A percentile compares a stretch with the other conserved stretches of the same genome.
phyloP scores from a whole-genome alignment of 495 filamentous ascomycete species.

The Aspergillus sparsus region DNA sequence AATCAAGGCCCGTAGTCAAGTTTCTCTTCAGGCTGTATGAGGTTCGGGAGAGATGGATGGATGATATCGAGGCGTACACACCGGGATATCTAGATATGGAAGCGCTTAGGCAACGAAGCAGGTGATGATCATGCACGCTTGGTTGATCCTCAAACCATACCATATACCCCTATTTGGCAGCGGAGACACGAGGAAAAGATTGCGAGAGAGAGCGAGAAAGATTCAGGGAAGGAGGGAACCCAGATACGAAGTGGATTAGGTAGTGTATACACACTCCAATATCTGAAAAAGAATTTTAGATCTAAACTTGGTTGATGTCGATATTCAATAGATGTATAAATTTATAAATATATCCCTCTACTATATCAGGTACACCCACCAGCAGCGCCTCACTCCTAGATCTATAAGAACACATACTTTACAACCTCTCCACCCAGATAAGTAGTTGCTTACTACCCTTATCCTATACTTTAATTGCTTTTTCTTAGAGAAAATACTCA shows the following conservation, averaged over 20 bases:
- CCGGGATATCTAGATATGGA: constrained; percentile 19
- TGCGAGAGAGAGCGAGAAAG: neutral
- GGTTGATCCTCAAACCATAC: constrained; percentile 1
- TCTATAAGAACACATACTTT: too few relatives aligned
- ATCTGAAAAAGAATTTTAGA: neutral
- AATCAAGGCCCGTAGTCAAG: constrained; percentile 4
- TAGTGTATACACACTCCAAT: too few relatives aligned
- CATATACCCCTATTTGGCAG: neutral
- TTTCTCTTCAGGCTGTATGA: constrained; percentile 5
- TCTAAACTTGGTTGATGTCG: neutral
- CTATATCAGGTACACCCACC: too few relatives aligned
- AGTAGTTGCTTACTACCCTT: too few relatives aligned
- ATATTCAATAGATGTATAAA: too few relatives aligned
- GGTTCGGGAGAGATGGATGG: constrained; percentile 5
- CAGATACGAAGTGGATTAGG: neutral
- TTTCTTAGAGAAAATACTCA: too few relatives aligned
- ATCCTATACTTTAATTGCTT: too few relatives aligned
- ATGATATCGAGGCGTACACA: constrained; percentile 20
- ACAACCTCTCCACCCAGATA: too few relatives aligned
- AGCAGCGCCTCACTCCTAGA: too few relatives aligned
- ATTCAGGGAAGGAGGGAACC: neutral
- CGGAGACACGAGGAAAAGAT: neutral
- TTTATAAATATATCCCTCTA: too few relatives aligned
- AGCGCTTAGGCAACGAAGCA: constrained; percentile 7
- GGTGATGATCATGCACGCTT: constrained; percentile 4